These are phyloP conservation scores for Mycena galericulata DNA, from an alignment of 768 basidiomycete genomes.

Conservation along the genomic window DNA sequence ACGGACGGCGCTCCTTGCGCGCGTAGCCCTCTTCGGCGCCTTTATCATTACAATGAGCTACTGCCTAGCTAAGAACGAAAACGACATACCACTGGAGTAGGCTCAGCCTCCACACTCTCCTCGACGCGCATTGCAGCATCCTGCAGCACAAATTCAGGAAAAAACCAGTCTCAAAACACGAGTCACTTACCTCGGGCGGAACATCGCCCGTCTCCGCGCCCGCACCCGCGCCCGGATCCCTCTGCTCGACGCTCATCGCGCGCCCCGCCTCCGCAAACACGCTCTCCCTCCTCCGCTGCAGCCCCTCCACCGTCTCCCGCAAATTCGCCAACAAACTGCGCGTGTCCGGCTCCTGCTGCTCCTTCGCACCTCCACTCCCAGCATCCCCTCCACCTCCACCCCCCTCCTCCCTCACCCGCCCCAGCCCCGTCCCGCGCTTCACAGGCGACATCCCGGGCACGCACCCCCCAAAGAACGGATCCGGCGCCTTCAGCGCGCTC, in stretches of 20 bases:
- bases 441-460: constrained; percentile 31
- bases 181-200: not conserved
- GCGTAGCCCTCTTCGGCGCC: not conserved
- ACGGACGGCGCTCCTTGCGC: not conserved
- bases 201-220: too few species aligned
- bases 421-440: constrained; percentile 23
- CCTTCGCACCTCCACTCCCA: constrained; percentile 32
- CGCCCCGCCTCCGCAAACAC: constrained; percentile 33
- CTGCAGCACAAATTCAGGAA: constrained; percentile 42
- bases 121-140: constrained; percentile 20
- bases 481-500: constrained; percentile 35
- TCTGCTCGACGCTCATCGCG: not conserved
- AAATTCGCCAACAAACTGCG: constrained; percentile 58
- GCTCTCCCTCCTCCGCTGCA: constrained; percentile 54
- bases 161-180: constrained; percentile 4
- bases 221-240: constrained; percentile 27
- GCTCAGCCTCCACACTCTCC: not conserved
- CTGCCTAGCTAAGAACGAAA: not conserved
- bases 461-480: constrained; percentile 25
- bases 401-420: constrained; percentile 4
- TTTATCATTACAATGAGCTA: not conserved
- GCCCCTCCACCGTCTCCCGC: constrained; percentile 61
- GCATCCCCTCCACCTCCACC: not conserved
- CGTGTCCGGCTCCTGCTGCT: constrained; percentile 53
- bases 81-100: not conserved